A percentile compares a stretch with the other conserved stretches of the same genome.
phyloP scores from a whole-genome alignment of 192 early-diverging fungal genomes.

The Linnemannia hyalina region DNA sequence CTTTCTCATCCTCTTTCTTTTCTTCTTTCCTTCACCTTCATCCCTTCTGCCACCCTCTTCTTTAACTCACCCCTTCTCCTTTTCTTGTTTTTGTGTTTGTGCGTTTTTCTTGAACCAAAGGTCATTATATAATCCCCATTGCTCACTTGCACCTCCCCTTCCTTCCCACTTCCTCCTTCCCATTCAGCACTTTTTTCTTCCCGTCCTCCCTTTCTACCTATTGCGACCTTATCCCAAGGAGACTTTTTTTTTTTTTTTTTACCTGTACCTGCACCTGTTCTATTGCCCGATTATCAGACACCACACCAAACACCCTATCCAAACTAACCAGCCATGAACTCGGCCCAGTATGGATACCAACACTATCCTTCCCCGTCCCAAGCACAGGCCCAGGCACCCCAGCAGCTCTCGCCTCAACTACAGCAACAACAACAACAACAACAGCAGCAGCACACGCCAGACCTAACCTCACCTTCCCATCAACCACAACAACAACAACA shows the following conservation, averaged over 20 bases:
- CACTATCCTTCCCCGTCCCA: constrained; percentile 53
- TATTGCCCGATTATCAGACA: not conserved
- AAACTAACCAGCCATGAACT: constrained; percentile 36
- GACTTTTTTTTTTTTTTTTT: not conserved
- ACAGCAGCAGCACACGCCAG: constrained; percentile 14
- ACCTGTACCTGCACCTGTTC: not conserved
- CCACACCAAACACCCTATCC: no score
- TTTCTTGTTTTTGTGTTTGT: not conserved
- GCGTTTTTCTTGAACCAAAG: not conserved
- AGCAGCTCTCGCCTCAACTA: constrained; percentile 33
- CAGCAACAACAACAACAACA: constrained; percentile 42
- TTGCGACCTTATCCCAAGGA: constrained; percentile 1
- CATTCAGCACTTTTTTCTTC: no score
- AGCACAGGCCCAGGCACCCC: constrained; percentile 32
- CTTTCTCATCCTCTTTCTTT: not conserved
- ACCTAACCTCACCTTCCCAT: constrained; percentile 17
- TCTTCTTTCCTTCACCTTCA: not conserved
- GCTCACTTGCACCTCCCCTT: not conserved
- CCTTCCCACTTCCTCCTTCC: not conserved
- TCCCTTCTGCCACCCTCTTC: not conserved
- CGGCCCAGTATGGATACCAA: constrained; percentile 51
- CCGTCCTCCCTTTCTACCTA: not conserved
- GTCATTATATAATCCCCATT: constrained; percentile 6
- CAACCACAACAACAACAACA: constrained; percentile 32
- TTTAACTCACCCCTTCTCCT: not conserved